A percentile compares a stretch with the other conserved stretches of the same genome.
phyloP scores from a whole-genome alignment of 2,329 filamentous ascomycete species.

The Colletotrichum tropicale region DNA sequence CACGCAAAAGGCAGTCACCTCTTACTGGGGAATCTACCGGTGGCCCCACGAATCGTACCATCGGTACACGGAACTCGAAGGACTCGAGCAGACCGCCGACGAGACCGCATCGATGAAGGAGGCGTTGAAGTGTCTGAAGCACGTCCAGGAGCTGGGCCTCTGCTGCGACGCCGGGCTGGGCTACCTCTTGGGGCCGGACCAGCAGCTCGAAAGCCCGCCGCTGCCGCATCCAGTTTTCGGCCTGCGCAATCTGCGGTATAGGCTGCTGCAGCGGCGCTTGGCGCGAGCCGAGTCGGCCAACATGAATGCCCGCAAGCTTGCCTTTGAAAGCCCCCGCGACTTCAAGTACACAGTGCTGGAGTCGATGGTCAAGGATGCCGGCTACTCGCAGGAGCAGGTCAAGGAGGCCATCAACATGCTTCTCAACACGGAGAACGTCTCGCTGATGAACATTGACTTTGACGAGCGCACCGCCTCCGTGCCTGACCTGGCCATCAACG shows the following conservation, averaged over 20 bases:
- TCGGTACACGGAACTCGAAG: conserved; percentile 62
- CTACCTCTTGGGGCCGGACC: conserved; percentile 68
- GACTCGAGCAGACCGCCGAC: conserved; percentile 67
- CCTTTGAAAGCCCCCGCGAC: conserved; percentile 27
- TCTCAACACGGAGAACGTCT: conserved; percentile 36
- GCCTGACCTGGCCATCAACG: not conserved
- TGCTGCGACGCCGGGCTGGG: conserved; percentile 72
- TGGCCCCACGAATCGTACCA: conserved; percentile 67
- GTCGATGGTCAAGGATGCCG: conserved; percentile 42
- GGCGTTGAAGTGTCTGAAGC: conserved; percentile 60
- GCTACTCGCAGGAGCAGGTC: conserved; percentile 32
- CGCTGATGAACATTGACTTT: conserved; percentile 32
- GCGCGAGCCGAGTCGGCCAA: not conserved
- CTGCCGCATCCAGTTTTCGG: conserved; percentile 39
- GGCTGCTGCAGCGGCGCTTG: conserved; percentile 15
- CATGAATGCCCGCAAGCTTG: conserved; percentile 24
- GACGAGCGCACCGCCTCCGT: conserved; percentile 30
- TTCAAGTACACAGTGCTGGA: conserved; percentile 36
- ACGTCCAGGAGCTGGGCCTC: conserved; percentile 67
- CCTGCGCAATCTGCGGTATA: not conserved
- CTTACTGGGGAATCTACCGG: conserved; percentile 69
- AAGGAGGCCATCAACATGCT: conserved; percentile 38
- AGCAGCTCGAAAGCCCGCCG: conserved; percentile 49
- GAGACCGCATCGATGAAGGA: conserved; percentile 65
- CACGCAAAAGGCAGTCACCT: conserved; percentile 55